Conservation (phyloP, 495 filamentous ascomycete species). For the Glonium stellatum region DNA sequence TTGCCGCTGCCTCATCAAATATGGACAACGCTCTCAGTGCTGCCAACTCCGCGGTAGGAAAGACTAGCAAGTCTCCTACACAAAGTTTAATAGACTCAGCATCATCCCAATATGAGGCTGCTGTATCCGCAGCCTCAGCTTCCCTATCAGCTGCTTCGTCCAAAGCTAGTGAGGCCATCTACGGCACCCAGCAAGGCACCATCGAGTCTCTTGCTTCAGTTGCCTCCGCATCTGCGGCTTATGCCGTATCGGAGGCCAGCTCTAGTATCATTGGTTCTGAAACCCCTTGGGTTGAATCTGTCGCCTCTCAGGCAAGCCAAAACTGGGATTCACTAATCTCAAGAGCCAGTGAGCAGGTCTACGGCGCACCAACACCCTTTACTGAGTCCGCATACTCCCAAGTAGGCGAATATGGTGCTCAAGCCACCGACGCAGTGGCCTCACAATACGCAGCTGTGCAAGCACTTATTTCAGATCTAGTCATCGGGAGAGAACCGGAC, state of each 20-base stretch:
- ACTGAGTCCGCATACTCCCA: slow-evolving; percentile 43
- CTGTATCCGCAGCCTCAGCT: slow-evolving; percentile 46
- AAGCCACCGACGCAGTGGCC: slow-evolving; percentile 47
- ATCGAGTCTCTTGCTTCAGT: slow-evolving; percentile 40
- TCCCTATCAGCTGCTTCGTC: slow-evolving; percentile 29
- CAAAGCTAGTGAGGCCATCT: slow-evolving; percentile 26
- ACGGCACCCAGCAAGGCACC: slow-evolving; percentile 42
- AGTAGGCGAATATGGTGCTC: slow-evolving; percentile 38
- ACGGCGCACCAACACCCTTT: slow-evolving; percentile 64
- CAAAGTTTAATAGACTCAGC: slow-evolving; percentile 43
- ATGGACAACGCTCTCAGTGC: slow-evolving; percentile 40
- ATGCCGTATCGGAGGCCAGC: slow-evolving; percentile 29
- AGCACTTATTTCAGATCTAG: slow-evolving; percentile 66
- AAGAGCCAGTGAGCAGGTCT: slow-evolving; percentile 62
- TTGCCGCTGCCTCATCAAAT: slow-evolving; percentile 45
- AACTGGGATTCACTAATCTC: slow-evolving; percentile 64
- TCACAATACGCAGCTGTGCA: slow-evolving; percentile 64
- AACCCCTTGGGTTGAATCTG: slow-evolving; percentile 41
- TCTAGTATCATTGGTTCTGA: slow-evolving; percentile 41
- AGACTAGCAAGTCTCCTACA: slow-evolving; percentile 38
- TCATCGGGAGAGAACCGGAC: slow-evolving; percentile 69
- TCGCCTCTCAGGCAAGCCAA: slow-evolving; percentile 47
- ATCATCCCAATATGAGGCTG: slow-evolving; percentile 43
- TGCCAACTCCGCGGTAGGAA: slow-evolving; percentile 24
- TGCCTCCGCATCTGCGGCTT: slow-evolving; percentile 31